Percentiles rank a stretch among this genome's conserved stretches.
These are phyloP conservation scores for Chlorella sp. DNA, from an alignment of 139 green algal genomes.

Conservation along the genomic window DNA sequence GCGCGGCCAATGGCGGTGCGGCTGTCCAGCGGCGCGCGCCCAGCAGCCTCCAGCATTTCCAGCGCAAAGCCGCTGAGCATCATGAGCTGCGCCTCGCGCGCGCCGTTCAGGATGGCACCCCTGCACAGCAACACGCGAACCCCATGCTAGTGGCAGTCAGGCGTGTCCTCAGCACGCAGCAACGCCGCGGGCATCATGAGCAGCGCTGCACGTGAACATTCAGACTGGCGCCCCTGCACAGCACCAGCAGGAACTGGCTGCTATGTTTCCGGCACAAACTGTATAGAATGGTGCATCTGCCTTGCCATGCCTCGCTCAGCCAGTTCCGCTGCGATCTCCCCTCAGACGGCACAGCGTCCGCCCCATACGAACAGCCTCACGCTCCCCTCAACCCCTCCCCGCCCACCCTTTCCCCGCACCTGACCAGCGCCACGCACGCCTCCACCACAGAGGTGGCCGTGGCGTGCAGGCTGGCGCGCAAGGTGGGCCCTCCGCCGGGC, in stretches of 20 bases:
- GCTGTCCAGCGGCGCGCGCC: constrained; percentile 16
- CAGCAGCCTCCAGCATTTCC: constrained; percentile 20
- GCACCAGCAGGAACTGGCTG: too few relatives aligned
- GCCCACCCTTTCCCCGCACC: not conserved
- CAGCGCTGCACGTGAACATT: too few relatives aligned
- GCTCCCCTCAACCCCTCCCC: not conserved
- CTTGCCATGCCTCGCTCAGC: not conserved
- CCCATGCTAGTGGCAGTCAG: too few relatives aligned
- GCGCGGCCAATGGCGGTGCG: constrained; percentile 26
- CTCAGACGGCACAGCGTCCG: too few relatives aligned
- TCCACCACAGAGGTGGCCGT: constrained; percentile 5
- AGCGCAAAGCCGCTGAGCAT: constrained; percentile 9
- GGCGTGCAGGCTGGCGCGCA: constrained; percentile 7
- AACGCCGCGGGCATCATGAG: too few relatives aligned
- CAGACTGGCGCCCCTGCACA: too few relatives aligned
- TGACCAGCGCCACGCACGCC: not conserved
- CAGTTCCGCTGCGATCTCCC: not conserved
- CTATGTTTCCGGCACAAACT: not conserved
- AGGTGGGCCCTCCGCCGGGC: not conserved
- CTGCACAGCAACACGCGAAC: too few relatives aligned
- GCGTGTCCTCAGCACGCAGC: too few relatives aligned
- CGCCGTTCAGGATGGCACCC: constrained; percentile 7
- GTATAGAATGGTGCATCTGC: not conserved
- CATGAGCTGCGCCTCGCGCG: constrained; percentile 15
- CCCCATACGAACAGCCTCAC: too few relatives aligned